Evolutionary conservation across 176 grass and related monocot species (phyloP).

Genomic region (Oryza punctata): DNA sequence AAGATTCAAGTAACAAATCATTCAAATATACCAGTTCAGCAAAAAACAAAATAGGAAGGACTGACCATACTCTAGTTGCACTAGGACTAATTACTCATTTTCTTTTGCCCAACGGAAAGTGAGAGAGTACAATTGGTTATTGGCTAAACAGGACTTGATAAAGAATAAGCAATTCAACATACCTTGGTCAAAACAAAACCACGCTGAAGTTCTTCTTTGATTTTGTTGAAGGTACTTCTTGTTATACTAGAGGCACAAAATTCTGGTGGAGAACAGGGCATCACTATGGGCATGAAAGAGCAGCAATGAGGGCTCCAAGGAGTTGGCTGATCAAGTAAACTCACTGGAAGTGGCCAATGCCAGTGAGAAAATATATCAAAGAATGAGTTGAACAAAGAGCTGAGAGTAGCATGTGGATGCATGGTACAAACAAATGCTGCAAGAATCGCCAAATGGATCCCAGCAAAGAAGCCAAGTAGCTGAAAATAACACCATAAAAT

Average conservation of each 20-base stretch:
- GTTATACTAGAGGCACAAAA: slow-evolving; percentile 66
- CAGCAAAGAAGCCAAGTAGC: slow-evolving; percentile 75
- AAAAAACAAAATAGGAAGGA: slow-evolving; percentile 1
- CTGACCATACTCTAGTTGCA: slow-evolving; percentile 16
- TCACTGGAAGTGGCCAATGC: slow-evolving; percentile 74
- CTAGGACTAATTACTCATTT: background rate
- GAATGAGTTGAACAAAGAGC: slow-evolving; percentile 54
- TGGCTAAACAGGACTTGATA: slow-evolving; percentile 8
- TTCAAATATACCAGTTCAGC: background rate
- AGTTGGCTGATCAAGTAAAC: slow-evolving; percentile 44
- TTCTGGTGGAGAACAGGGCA: slow-evolving; percentile 58
- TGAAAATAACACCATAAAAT: slow-evolving; percentile 44
- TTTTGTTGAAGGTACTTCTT: slow-evolving; percentile 69
- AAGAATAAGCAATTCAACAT: slow-evolving; percentile 18
- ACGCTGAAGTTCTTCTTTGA: slow-evolving; percentile 57
- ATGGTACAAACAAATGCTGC: slow-evolving; percentile 68
- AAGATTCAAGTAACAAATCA: slow-evolving; percentile 30
- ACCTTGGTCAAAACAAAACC: slow-evolving; percentile 69
- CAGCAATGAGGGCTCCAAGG: slow-evolving; percentile 52
- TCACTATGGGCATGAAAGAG: slow-evolving; percentile 70
- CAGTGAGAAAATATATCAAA: slow-evolving; percentile 63
- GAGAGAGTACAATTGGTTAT: background rate
- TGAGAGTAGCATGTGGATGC: slow-evolving; percentile 58
- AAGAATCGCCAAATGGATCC: slow-evolving; percentile 69
- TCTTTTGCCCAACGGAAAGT: too few species aligned